Conservation (phyloP, 352 stramenopile species). For the Phytopythium ostracodes region DNA sequence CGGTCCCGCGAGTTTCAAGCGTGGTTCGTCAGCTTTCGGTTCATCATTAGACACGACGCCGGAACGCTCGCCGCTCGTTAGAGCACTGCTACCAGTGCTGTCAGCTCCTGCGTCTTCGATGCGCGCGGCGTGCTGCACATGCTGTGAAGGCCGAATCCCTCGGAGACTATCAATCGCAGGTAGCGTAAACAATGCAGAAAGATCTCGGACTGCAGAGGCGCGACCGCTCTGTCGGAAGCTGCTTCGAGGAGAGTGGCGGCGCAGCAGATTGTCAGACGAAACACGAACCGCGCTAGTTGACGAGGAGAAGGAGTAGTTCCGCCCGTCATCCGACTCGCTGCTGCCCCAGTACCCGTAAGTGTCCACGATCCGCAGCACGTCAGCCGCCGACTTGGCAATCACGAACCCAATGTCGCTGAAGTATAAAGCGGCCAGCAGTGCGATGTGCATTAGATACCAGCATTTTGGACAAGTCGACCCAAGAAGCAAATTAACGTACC, state of each 20-base stretch:
- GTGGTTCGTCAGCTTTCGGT: no score
- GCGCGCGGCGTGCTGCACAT: no score
- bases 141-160: no score
- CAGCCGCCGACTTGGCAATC: slow-evolving; percentile 41
- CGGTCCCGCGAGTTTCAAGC: no score
- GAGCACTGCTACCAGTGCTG: no score
- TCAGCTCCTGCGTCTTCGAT: no score
- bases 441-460: neutral
- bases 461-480: neutral
- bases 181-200: neutral
- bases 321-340: slow-evolving; percentile 10
- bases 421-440: neutral
- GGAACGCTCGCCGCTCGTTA: no score
- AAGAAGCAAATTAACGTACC: slow-evolving; percentile 23
- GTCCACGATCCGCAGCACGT: slow-evolving; percentile 53
- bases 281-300: slow-evolving; percentile 25
- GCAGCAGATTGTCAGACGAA: slow-evolving; percentile 36
- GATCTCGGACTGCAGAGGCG: slow-evolving; percentile 19
- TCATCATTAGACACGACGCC: no score
- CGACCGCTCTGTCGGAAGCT: slow-evolving; percentile 20
- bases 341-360: slow-evolving; percentile 45
- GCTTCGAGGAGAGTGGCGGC: slow-evolving; percentile 24
- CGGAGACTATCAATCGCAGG: no score
- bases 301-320: slow-evolving; percentile 11
- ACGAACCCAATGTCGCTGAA: slow-evolving; percentile 65